Evolutionary conservation across 1,139 yeast genomes (phyloP).

Genomic region (Blastobotrys persicus): DNA sequence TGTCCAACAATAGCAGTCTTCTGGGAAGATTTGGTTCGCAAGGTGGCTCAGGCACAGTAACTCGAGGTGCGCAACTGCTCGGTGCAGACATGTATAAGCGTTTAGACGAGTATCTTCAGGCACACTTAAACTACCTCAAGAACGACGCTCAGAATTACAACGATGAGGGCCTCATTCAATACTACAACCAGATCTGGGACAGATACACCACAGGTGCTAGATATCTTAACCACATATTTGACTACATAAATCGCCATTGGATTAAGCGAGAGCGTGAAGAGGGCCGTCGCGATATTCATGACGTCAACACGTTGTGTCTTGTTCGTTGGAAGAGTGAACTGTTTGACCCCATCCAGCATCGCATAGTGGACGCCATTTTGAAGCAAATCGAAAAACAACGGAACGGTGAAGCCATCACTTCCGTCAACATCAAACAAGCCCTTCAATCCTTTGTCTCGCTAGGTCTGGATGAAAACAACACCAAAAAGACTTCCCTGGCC

Average conservation of each 20-base stretch:
- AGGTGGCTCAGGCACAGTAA: constrained; percentile 15
- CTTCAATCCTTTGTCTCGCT: constrained; percentile 72
- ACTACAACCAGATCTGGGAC: constrained; percentile 86
- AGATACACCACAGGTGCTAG: constrained; percentile 90
- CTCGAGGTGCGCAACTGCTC: constrained; percentile 50
- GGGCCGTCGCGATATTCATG: constrained; percentile 88
- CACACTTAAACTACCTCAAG: constrained; percentile 54
- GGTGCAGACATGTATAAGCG: constrained; percentile 87
- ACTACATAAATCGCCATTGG: constrained; percentile 96
- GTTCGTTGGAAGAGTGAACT: constrained; percentile 85
- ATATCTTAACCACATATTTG: constrained; percentile 87
- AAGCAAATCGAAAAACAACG: constrained; percentile 75
- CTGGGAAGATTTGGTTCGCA: constrained; percentile 15
- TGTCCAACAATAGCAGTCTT: constrained; percentile 62
- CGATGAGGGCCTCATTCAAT: constrained; percentile 71
- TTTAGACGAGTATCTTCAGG: constrained; percentile 61
- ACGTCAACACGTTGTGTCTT: constrained; percentile 83
- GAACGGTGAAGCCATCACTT: constrained; percentile 71
- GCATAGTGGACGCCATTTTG: constrained; percentile 67
- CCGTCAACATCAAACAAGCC: constrained; percentile 65
- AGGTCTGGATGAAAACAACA: constrained; percentile 51
- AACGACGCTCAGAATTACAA: constrained; percentile 23
- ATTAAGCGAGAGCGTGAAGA: constrained; percentile 94
- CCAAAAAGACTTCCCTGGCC: constrained; percentile 70
- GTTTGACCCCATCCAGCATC: constrained; percentile 63